Conservation (phyloP, 768 basidiomycete species). For the Xanthoconium purpureum region DNA sequence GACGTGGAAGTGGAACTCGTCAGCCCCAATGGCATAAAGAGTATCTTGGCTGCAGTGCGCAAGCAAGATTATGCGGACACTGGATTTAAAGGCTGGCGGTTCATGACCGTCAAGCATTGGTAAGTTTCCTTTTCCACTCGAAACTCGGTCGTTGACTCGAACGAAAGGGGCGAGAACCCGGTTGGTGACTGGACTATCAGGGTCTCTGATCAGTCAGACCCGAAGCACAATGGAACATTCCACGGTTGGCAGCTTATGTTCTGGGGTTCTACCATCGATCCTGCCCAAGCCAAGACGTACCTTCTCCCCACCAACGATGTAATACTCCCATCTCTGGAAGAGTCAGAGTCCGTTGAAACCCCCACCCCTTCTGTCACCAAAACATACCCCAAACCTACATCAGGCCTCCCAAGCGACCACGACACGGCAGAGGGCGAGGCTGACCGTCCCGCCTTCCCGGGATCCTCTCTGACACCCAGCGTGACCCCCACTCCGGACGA, state of each 20-base stretch:
- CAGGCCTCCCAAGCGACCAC: constrained; percentile 83
- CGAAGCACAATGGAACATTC: constrained; percentile 60
- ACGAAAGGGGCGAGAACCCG: constrained; percentile 84
- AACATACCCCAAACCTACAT: constrained; percentile 80
- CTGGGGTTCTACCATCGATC: constrained; percentile 85
- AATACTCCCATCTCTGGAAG: constrained; percentile 46
- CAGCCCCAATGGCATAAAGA: constrained; percentile 84
- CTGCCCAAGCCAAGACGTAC: constrained; percentile 60
- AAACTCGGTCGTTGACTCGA: constrained; percentile 12
- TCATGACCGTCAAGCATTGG: constrained; percentile 99
- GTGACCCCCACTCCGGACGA: constrained; percentile 65
- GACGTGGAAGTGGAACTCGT: constrained; percentile 89
- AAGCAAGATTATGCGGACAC: constrained; percentile 56
- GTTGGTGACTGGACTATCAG: constrained; percentile 86
- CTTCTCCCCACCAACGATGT: constrained; percentile 53
- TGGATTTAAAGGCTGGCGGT: constrained; percentile 95
- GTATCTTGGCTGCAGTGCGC: constrained; percentile 75
- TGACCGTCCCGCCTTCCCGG: constrained; percentile 65
- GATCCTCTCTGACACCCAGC: constrained; percentile 35
- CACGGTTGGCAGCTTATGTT: constrained; percentile 90
- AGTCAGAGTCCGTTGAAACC: constrained; percentile 38
- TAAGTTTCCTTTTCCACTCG: constrained; percentile 31
- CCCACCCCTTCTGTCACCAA: constrained; percentile 50
- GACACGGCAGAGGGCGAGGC: constrained; percentile 78
- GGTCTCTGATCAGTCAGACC: constrained; percentile 77